Conservation (phyloP, 768 basidiomycete species). For the Panellus pusillus region DNA sequence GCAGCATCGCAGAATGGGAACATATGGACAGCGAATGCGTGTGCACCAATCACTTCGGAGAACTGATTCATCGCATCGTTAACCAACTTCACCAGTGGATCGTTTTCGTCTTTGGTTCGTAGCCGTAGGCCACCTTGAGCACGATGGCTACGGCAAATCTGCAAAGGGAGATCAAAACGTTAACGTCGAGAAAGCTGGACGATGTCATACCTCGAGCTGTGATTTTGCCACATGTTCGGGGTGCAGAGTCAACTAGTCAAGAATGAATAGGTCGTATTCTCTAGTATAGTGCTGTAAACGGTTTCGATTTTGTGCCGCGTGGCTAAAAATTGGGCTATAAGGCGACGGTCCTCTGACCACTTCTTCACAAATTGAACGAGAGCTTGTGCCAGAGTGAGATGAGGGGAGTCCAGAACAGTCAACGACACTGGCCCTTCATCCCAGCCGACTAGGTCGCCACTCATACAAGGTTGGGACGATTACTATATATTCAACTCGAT, state of each 20-base stretch:
- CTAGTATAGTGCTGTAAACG: too few species aligned
- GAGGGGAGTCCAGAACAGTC: background rate
- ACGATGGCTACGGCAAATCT: background rate
- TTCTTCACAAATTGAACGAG: background rate
- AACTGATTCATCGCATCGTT: background rate
- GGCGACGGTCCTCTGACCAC: too few species aligned
- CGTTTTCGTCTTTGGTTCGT: background rate
- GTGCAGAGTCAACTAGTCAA: background rate
- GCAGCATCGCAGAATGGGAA: background rate
- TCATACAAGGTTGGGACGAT: conserved; percentile 31
- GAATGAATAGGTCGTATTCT: too few species aligned
- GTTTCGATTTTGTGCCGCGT: too few species aligned
- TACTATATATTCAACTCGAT: conserved; percentile 37
- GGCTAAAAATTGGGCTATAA: too few species aligned
- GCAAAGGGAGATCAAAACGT: background rate
- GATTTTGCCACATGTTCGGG: background rate
- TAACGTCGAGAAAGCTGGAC: background rate
- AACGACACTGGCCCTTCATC: background rate
- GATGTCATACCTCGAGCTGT: background rate
- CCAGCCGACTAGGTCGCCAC: conserved; percentile 1
- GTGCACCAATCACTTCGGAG: background rate
- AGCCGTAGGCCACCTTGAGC: background rate
- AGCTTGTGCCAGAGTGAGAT: background rate
- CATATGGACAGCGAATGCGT: background rate
- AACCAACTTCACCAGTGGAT: background rate